Evolutionary conservation across 2,329 filamentous ascomycete genomes (phyloP), one percentile per base, ranked within the genome.

Genomic region (Claviceps arundinis): DNA sequence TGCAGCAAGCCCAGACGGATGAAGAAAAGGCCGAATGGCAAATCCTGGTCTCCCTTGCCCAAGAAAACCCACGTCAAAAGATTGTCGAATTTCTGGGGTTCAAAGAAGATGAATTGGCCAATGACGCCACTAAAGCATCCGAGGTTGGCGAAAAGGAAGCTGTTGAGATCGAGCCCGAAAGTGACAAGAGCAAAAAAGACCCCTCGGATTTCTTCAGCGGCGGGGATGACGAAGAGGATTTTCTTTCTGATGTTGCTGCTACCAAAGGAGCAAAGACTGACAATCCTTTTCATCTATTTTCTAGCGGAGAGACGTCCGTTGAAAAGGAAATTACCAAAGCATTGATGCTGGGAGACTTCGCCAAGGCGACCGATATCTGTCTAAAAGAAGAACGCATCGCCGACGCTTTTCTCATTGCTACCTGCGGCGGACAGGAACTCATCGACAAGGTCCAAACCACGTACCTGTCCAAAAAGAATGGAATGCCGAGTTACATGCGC

Each of bases 1-100:
- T 89, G 56, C 73, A 82, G 26, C 73, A 82, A 55, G 85, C 90
- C 17, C 82, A 81, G 62, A 87, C 82, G 0, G 90, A 96, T 1
- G 89, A 95, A 58, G 93, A 97, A 65, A 96, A 89, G 73, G 86
- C 87, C 4, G 91, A 97, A 67, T 98, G 93, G 93, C 85, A 86
- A 58, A 89, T 97, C 40, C 88, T 98, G 66, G 84, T 93, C 67
- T 93, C 89, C 2, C 70, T 98, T 55, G 85, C 91, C 48, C 84
- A 87, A 3, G 82, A 86, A 34, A 90, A 91, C 62, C 86, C 89
- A n/a, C 82, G 90, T 43, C 85, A 85, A 65, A 84, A 87, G 64
- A 84, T 98, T 53, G 79, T 93, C 22, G 85, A 94, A 59, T 90
- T 94, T 64, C 78, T 98, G 17, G 93, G 91, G n/a, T 91, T 97